These are phyloP conservation scores for Byssothecium circinans DNA, from an alignment of 2,329 filamentous ascomycete genomes.

Conservation along the genomic window DNA sequence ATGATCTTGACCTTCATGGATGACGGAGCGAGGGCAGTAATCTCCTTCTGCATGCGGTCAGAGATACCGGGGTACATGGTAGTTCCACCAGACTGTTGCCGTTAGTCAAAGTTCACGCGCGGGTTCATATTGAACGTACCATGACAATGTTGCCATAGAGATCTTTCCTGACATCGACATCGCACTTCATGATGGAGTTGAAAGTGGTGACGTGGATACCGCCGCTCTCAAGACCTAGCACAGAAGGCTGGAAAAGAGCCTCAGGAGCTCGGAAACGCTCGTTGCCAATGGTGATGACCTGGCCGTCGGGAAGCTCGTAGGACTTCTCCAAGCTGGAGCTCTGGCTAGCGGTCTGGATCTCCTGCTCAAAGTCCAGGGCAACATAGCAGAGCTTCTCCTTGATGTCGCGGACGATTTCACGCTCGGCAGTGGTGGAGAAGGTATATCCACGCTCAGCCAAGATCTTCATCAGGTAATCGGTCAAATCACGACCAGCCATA, in stretches of 20 bases:
- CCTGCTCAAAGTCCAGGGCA: conserved; percentile 99
- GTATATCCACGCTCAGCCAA: conserved; percentile 98
- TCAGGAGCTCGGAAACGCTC: conserved; percentile 99
- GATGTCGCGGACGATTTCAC: conserved; percentile 99
- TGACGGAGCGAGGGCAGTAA: conserved; percentile 96
- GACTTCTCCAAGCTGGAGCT: conserved; percentile 99
- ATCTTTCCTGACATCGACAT: conserved; percentile 99
- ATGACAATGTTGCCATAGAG: conserved; percentile 99
- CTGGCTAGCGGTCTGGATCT: conserved; percentile 99
- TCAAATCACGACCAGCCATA: conserved; percentile 99
- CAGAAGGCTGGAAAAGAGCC: conserved; percentile 98
- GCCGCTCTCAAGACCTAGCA: conserved; percentile 96
- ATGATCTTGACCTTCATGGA: conserved; percentile 99
- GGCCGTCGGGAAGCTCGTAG: conserved; percentile 98
- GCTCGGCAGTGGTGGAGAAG: conserved; percentile 99
- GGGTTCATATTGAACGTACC: conserved; percentile 62
- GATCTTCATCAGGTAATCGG: conserved; percentile 99
- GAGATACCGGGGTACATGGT: conserved; percentile 99
- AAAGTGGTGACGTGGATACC: conserved; percentile 99
- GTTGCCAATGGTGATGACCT: conserved; percentile 99
- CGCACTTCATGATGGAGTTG: conserved; percentile 99
- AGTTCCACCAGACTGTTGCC: conserved; percentile 90
- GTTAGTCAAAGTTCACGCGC: conserved; percentile 38
- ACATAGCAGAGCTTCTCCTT: conserved; percentile 99
- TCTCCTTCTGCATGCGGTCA: conserved; percentile 99